phyloP scores from a whole-genome alignment of 1,284 basidiomycete species.

The Tetrapyrgos nigripes region DNA sequence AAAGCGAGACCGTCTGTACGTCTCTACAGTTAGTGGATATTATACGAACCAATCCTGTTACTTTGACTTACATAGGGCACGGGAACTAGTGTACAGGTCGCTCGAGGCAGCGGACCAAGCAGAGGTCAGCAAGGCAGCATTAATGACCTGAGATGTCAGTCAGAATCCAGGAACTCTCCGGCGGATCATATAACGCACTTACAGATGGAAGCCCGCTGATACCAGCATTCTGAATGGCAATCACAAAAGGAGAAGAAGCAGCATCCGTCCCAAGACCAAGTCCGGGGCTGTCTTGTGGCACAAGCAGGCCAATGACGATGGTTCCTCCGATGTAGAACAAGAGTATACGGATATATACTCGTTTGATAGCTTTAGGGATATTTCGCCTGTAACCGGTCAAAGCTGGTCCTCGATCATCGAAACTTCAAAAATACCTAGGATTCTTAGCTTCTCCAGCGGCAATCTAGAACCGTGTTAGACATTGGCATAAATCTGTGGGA shows the following conservation, averaged over 20 bases:
- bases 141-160: constrained; percentile 67
- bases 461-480: neutral
- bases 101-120: constrained; percentile 89
- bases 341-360: constrained; percentile 67
- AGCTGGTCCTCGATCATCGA: too few relatives aligned
- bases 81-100: constrained; percentile 83
- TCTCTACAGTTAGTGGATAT: too few relatives aligned
- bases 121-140: constrained; percentile 84
- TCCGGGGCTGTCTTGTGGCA: constrained; percentile 54
- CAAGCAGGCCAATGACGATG: constrained; percentile 62
- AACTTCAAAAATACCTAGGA: neutral
- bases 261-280: constrained; percentile 53
- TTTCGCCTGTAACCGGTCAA: constrained; percentile 25
- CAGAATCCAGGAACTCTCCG: too few relatives aligned
- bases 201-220: constrained; percentile 7
- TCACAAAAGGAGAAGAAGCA: constrained; percentile 65
- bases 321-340: constrained; percentile 55
- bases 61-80: constrained; percentile 73
- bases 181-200: neutral
- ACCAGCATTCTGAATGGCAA: constrained; percentile 60
- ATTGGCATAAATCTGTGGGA: too few relatives aligned
- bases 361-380: constrained; percentile 57
- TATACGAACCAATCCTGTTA: too few relatives aligned
- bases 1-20: constrained; percentile 78
- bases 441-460: neutral